These are phyloP conservation scores for Neurospora sp. DNA, from an alignment of 495 filamentous ascomycete species.

Conservation along the genomic window DNA sequence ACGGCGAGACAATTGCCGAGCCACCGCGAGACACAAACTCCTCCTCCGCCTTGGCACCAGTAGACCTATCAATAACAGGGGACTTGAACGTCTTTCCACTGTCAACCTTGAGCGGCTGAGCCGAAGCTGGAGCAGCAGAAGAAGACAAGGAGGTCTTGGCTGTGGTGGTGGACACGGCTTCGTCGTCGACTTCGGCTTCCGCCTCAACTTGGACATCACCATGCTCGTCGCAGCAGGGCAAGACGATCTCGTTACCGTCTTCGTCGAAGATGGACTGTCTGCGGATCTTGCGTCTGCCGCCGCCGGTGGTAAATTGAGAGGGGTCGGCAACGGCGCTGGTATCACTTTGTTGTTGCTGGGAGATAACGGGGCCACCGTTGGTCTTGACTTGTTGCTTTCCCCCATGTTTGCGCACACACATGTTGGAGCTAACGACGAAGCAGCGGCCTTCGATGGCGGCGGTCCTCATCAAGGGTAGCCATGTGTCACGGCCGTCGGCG, in stretches of 20 bases:
- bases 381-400: not conserved
- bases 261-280: slow-evolving; percentile 33
- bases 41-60: slow-evolving; percentile 4
- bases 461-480: slow-evolving; percentile 74
- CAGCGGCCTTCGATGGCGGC: slow-evolving; percentile 71
- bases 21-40: slow-evolving; percentile 61
- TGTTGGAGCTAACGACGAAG: slow-evolving; percentile 82
- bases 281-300: slow-evolving; percentile 10
- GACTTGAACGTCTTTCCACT: not conserved
- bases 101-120: not conserved
- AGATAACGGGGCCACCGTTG: not conserved
- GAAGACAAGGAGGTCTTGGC: not conserved
- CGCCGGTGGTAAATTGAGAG: not conserved
- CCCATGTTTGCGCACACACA: slow-evolving; percentile 47
- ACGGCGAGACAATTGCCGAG: slow-evolving; percentile 69
- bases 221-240: slow-evolving; percentile 8
- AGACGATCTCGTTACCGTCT: slow-evolving; percentile 38
- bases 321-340: not conserved
- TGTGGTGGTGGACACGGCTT: slow-evolving; percentile 12
- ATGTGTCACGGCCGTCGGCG: slow-evolving; percentile 75
- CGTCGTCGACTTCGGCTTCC: not conserved
- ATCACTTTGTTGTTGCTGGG: not conserved
- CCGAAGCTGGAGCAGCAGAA: not conserved
- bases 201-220: not conserved
- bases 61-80: slow-evolving; percentile 1